Conservation (phyloP, 1,284 basidiomycete genomes). For the Naganishia sp. region DNA sequence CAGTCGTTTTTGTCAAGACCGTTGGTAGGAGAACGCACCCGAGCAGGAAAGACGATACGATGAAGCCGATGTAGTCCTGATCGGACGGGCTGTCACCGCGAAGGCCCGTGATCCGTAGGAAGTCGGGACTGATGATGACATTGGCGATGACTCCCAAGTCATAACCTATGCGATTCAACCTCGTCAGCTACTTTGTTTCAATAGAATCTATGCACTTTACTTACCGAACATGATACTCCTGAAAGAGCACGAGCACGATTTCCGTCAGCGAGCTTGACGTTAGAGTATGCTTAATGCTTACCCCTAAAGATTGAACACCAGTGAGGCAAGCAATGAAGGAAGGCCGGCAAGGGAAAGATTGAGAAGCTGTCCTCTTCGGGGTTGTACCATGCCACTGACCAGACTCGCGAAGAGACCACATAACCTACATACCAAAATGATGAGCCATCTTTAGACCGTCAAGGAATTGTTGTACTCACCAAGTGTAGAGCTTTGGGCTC, state of each 20-base stretch:
- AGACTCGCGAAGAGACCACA: constrained; percentile 23
- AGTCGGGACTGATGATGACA: constrained; percentile 55
- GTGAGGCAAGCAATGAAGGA: background rate
- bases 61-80: constrained; percentile 50
- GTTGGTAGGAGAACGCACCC: constrained; percentile 37
- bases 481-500: constrained; percentile 25
- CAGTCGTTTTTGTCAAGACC: background rate
- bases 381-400: background rate
- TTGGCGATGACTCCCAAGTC: constrained; percentile 56
- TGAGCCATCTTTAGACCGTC: background rate
- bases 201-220: background rate
- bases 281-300: background rate
- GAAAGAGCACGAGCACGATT: background rate
- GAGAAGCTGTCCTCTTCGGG: background rate
- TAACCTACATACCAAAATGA: background rate
- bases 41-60: constrained; percentile 52
- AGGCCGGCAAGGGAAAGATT: background rate
- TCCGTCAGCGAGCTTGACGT: background rate
- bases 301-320: background rate
- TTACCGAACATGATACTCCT: constrained; percentile 22
- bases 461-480: background rate
- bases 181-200: background rate
- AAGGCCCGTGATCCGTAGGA: constrained; percentile 42
- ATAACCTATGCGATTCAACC: constrained; percentile 32
- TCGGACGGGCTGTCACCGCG: constrained; percentile 30